Conservation (phyloP, 805 yeast species). For the Kodamaea nitidulidarum region DNA sequence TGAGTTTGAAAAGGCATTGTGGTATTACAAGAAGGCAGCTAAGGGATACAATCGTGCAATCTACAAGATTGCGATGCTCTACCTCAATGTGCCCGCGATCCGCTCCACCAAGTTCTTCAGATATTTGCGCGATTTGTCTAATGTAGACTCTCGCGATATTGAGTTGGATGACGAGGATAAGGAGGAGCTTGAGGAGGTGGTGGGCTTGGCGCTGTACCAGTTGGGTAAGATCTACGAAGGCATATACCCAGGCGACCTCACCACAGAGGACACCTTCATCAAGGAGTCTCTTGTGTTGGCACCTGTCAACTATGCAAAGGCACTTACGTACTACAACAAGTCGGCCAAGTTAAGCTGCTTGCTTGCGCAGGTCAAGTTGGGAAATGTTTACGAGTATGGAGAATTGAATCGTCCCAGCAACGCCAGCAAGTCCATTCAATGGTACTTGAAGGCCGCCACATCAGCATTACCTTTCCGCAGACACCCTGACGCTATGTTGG, state of each 20-base stretch:
- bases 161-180: conserved; percentile 34
- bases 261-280: conserved; percentile 34
- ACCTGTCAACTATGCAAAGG: conserved; percentile 42
- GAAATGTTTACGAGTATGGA: conserved; percentile 40
- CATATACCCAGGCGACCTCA: conserved; percentile 40
- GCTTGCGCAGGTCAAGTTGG: conserved; percentile 39
- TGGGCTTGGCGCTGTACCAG: conserved; percentile 39
- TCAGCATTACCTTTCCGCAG: conserved; percentile 37
- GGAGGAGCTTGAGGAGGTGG: conserved; percentile 38
- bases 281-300: conserved; percentile 30
- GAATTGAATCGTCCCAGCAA: conserved; percentile 38
- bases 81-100: conserved; percentile 30
- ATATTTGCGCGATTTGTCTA: conserved; percentile 35
- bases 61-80: conserved; percentile 36
- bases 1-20: conserved; percentile 30
- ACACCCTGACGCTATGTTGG: conserved; percentile 45
- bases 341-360: conserved; percentile 39
- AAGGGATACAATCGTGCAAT: conserved; percentile 45
- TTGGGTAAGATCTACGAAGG: conserved; percentile 43
- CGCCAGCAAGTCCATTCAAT: conserved; percentile 40
- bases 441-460: conserved; percentile 41
- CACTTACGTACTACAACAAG: conserved; percentile 38
- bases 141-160: conserved; percentile 34
- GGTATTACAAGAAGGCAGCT: conserved; percentile 35
- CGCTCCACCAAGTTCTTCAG: conserved; percentile 34